phyloP scores from a whole-genome alignment of 176 grass and related monocot genomes.

The Raddia distichophylla region DNA sequence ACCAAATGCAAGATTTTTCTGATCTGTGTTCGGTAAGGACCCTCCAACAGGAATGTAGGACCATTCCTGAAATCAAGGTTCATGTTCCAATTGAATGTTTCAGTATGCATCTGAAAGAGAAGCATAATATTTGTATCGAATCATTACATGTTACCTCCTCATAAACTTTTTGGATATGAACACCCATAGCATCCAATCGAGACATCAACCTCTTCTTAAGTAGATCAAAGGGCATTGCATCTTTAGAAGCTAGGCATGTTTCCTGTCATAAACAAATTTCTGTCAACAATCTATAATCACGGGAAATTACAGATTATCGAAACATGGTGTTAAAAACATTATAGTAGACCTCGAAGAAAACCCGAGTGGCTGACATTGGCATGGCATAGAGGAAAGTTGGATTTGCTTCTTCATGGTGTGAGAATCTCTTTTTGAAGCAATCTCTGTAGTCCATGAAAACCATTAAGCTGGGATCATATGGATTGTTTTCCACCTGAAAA shows the following conservation, averaged over 20 bases:
- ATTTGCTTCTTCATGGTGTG: constrained; percentile 64
- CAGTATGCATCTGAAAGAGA: constrained; percentile 19
- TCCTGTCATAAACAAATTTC: constrained; percentile 56
- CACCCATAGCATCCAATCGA: constrained; percentile 79
- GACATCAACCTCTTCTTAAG: constrained; percentile 94
- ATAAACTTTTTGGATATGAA: constrained; percentile 75
- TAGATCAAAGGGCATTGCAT: constrained; percentile 96
- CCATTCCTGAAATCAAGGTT: constrained; percentile 69
- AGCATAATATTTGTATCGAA: constrained; percentile 24
- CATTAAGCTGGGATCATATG: constrained; percentile 97
- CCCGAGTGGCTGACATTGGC: constrained; percentile 86
- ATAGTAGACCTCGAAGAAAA: constrained; percentile 84
- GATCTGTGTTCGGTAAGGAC: constrained; percentile 91
- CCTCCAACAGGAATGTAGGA: constrained; percentile 99
- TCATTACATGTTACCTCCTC: constrained; percentile 67
- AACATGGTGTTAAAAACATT: neutral
- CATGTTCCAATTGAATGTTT: constrained; percentile 27
- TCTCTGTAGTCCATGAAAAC: constrained; percentile 99
- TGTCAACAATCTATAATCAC: constrained; percentile 26
- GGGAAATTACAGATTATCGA: neutral
- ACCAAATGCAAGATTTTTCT: constrained; percentile 99
- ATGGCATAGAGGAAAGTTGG: constrained; percentile 99
- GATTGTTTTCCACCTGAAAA: constrained; percentile 96
- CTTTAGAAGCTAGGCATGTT: constrained; percentile 97
- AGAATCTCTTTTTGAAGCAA: constrained; percentile 63